Evolutionary conservation across 768 basidiomycete genomes (phyloP), one percentile per base, ranked within the genome.

Genomic region (Lactifluus pinguis): DNA sequence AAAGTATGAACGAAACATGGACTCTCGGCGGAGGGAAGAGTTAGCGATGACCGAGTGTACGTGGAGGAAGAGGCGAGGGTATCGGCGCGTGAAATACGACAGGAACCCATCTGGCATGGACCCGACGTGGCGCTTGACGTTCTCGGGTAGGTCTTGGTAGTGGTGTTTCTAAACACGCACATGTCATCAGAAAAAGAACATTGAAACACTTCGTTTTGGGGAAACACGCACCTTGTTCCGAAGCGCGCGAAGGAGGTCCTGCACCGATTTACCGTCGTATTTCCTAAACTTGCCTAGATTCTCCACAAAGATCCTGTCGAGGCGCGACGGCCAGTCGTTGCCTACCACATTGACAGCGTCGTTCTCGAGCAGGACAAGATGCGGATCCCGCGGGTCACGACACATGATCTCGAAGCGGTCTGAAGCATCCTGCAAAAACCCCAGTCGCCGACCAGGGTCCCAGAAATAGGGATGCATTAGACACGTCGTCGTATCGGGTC

Each of bases 371-470:
- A 79, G 74, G 13, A 90, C 67, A 25, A 99, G 79, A 58, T 83
- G 80, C 0, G 83, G 78, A 59, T 95, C 92, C 59, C 84, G 85
- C 0, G 95, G 94, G 51, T 95, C 94, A 34, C 92, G 83, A 66
- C 87, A 89, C 92, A 98, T 95, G 70, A 94, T 94, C 73, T 98
- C 97, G 72, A 98, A 99, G 5, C 95, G 83, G 73, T 98, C 95
- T 0, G 94, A 97, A 0, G 94, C 92, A 64, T 98, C 97, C 72
- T 95, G 95, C n/a, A 99, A 77, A 80, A 99, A 99, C 53, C 82
- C 84, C 5, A 99, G 76, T 45, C 95, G 82, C 59, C 88, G 84
- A 8, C 80, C 86, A 0, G 94, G 76, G 57, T 93, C 86, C 97
- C 97, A 99, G 77, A 98, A 99, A 79, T 90, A 95, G 0, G 97